Conservation (phyloP, 208 protist genomes). For the Kentomonas sorsogonicus region DNA sequence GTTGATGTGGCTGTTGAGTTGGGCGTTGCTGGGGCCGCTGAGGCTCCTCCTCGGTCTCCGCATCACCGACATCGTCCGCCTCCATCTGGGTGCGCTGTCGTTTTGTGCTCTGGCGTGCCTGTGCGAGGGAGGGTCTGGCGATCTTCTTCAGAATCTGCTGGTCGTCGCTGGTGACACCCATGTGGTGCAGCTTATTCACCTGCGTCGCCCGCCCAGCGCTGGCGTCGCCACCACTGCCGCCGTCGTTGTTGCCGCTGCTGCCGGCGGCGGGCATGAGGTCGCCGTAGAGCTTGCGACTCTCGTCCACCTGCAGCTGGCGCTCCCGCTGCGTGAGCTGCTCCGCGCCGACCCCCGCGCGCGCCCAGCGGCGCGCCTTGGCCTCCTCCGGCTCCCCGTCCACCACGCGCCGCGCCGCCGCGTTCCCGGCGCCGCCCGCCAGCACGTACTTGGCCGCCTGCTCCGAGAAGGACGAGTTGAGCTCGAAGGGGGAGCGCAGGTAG, state of each 20-base stretch:
- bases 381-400: conserved; percentile 19
- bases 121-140: neutral
- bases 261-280: conserved; percentile 12
- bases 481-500: conserved; percentile 72
- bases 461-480: conserved; percentile 37
- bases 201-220: neutral
- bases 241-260: conserved; percentile 9
- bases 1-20: too few species aligned
- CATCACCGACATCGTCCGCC: neutral
- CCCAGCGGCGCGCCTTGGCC: conserved; percentile 45
- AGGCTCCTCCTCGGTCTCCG: neutral
- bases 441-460: conserved; percentile 44
- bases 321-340: conserved; percentile 37
- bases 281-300: conserved; percentile 62
- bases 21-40: too few species aligned
- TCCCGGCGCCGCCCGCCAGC: neutral
- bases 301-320: conserved; percentile 48
- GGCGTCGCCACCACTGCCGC: neutral
- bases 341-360: conserved; percentile 61
- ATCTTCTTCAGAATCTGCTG: neutral
- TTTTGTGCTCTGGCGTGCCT: neutral
- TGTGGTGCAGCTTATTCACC: conserved; percentile 14
- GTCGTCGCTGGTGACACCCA: conserved; percentile 13
- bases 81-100: neutral
- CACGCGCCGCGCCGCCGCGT: neutral